A percentile compares a stretch with the other conserved stretches of the same genome.
phyloP scores from a whole-genome alignment of 176 grass and related monocot species.

The Chloris gayana region DNA sequence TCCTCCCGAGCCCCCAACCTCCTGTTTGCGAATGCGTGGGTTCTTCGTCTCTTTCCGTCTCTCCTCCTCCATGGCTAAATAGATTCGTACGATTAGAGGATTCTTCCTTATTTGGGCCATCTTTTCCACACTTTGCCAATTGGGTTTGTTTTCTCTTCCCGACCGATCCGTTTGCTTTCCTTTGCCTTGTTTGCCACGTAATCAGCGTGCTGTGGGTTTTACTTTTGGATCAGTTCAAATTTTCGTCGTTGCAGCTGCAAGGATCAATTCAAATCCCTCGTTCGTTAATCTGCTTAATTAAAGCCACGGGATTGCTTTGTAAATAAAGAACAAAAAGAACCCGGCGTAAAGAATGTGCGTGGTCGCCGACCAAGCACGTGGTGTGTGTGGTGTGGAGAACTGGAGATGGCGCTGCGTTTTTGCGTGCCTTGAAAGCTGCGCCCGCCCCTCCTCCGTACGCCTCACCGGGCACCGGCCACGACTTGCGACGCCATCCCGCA shows the following conservation, averaged over 20 bases:
- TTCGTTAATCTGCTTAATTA: not conserved
- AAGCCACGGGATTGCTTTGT: no score
- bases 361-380: slow-evolving; percentile 42
- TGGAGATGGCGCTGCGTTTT: not conserved
- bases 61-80: slow-evolving; percentile 15
- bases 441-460: not conserved
- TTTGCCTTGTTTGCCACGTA: not conserved
- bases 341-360: not conserved
- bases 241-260: no score
- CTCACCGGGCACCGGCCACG: not conserved
- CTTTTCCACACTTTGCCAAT: not conserved
- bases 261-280: not conserved
- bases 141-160: not conserved
- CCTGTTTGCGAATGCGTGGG: slow-evolving; percentile 21
- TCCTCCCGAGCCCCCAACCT: not conserved
- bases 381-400: not conserved
- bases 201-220: not conserved
- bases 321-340: not conserved
- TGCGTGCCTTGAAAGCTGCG: slow-evolving; percentile 35
- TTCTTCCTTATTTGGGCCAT: slow-evolving; percentile 1
- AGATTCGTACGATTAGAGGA: slow-evolving; percentile 5
- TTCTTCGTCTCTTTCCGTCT: slow-evolving; percentile 18
- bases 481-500: not conserved
- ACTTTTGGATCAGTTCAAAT: not conserved
- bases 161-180: not conserved